These are phyloP conservation scores for Fusarium abutilonis DNA, from an alignment of 2,329 filamentous ascomycete species.

Conservation along the genomic window DNA sequence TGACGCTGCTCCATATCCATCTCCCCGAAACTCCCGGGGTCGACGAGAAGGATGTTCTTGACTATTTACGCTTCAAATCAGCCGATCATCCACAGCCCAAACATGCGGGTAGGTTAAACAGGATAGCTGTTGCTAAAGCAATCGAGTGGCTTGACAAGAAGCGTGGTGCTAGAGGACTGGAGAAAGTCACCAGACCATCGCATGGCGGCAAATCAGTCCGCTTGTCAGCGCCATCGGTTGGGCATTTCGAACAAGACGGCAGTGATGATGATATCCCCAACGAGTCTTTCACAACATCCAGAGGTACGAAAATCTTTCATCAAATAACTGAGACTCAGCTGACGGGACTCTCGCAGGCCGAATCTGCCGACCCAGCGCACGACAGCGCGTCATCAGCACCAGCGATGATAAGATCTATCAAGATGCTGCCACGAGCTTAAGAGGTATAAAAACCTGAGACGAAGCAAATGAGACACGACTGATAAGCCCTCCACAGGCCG, in stretches of 20 bases:
- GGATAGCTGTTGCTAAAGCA: background rate
- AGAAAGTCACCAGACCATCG: background rate
- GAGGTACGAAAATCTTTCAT: background rate
- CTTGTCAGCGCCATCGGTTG: too few relatives aligned
- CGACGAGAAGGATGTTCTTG: background rate
- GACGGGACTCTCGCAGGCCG: background rate
- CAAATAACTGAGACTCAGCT: background rate
- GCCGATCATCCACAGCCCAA: background rate
- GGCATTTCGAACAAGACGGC: background rate
- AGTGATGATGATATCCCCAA: too few relatives aligned
- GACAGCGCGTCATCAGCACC: background rate
- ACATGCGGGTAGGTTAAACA: background rate
- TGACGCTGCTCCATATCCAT: background rate
- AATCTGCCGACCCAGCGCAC: background rate
- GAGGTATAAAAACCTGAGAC: background rate
- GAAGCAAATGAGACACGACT: background rate
- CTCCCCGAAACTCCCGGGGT: background rate
- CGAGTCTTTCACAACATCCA: too few relatives aligned
- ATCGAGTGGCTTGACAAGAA: conserved; percentile 6
- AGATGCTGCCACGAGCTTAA: too few relatives aligned
- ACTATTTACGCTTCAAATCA: background rate
- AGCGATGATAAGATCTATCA: background rate
- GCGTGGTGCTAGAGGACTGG: background rate
- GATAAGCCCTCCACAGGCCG: background rate
- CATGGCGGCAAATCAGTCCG: background rate